These are phyloP conservation scores for Fremontodendron californicum DNA, from an alignment of 345 rosid genomes.

Conservation along the genomic window DNA sequence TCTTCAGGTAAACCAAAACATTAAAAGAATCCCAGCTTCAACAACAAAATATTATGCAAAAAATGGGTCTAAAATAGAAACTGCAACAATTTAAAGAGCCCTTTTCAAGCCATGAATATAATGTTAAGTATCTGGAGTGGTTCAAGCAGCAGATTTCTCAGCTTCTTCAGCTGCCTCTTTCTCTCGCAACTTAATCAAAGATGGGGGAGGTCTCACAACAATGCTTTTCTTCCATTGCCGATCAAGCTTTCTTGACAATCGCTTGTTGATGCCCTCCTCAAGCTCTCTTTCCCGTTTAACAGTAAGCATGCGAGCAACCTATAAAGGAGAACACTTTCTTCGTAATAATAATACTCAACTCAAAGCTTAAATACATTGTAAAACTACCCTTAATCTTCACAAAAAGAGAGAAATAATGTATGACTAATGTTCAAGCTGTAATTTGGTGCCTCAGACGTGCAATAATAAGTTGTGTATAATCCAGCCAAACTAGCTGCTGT, in stretches of 20 bases:
- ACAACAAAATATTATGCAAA: background rate
- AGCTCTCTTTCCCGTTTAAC: slow-evolving; percentile 87
- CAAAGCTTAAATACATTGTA: background rate
- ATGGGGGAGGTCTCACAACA: slow-evolving; percentile 80
- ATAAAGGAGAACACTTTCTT: slow-evolving; percentile 8
- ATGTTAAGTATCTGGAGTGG: background rate
- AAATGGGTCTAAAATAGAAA: background rate
- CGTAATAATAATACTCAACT: background rate
- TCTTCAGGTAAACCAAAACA: background rate
- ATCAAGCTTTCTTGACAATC: slow-evolving; percentile 90
- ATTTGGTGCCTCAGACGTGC: background rate
- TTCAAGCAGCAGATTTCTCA: slow-evolving; percentile 55
- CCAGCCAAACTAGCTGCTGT: background rate
- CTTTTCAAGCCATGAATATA: slow-evolving; percentile 1
- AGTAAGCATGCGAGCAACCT: slow-evolving; percentile 82
- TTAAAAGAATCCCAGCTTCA: background rate
- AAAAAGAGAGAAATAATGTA: background rate
- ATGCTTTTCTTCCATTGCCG: slow-evolving; percentile 86
- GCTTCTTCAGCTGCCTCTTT: slow-evolving; percentile 88
- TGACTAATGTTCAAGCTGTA: background rate
- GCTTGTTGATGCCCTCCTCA: slow-evolving; percentile 78
- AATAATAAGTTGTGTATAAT: too few relatives aligned
- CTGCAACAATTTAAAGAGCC: background rate
- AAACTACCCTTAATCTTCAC: background rate
- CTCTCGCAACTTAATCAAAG: slow-evolving; percentile 62